Base-by-base conservation (phyloP, 2,329 filamentous ascomycete genomes). In the Neofusicoccum sp. region DNA sequence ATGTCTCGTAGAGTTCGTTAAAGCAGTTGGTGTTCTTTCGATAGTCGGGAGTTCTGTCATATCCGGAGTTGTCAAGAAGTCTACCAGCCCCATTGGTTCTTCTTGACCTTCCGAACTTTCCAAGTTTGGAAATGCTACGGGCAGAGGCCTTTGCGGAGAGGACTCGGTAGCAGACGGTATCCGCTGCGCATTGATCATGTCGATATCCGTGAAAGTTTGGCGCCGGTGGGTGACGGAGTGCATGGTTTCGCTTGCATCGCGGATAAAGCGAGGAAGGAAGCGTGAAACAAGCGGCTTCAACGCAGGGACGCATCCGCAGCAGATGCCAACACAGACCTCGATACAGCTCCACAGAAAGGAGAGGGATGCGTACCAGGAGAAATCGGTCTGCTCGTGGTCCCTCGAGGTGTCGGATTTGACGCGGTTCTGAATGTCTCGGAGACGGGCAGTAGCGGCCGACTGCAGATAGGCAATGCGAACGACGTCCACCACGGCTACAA, bases 261-360 rank as follows among this genome's bases (percentile, higher is more conserved):
- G 79, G 48, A 87, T 78, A 73, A 86, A 75, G 51, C 78, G 78
- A 4, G 85, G 85, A 34, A 86, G 66, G 60, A 86, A 80, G 9
- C 83, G 78, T 41, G 90, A 84, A 60, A 93, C 86, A 6, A 98
- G 79, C 1, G 93, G 93, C 71, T 97, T 97, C 63, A 97, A 78
- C 0, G 89, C 93, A 7, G 93, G 93, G n/a, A 97, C 89, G 68
- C 92, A 96, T 43, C 89, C 93, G 70, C 91, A 96, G 65, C 92
- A 88, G 67, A 97, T 92, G 16, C 91, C 93, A 1, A 96, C 81
- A 65, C 96, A 95, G 69, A 96, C 91, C 73, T 97, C 93, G 58
- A 97, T 86, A 11, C 89, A 89, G 14, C 90, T 93, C 93, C 93
- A 98, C 90, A 96, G 93, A 70, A 96, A 88, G 0, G 91, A 90